Percentiles rank a stretch among this genome's conserved stretches.
Conservation (phyloP, 2,329 filamentous ascomycete genomes). For the Passalora sequoiae region DNA sequence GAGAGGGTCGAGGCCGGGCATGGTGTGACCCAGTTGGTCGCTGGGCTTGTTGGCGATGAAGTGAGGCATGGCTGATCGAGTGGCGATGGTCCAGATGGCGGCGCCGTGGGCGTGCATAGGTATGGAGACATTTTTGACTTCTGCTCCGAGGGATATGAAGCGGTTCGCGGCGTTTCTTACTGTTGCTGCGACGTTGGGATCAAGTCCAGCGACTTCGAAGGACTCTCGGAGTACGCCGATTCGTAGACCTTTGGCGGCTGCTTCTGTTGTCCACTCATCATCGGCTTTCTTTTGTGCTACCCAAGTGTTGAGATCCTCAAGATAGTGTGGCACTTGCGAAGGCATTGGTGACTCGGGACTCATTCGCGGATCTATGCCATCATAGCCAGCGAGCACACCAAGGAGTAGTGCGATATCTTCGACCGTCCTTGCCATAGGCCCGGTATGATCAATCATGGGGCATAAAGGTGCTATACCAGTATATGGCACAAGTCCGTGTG, state of each 20-base stretch:
- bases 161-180: conserved; percentile 37
- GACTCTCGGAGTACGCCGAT: conserved; percentile 47
- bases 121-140: conserved; percentile 43
- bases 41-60: conserved; percentile 30
- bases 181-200: conserved; percentile 35
- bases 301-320: conserved; percentile 27
- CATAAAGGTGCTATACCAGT: conserved; percentile 40
- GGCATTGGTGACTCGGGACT: conserved; percentile 38
- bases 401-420: conserved; percentile 40
- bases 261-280: conserved; percentile 28
- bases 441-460: conserved; percentile 44
- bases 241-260: conserved; percentile 39
- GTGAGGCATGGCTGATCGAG: conserved; percentile 30
- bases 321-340: conserved; percentile 36
- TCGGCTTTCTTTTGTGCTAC: conserved; percentile 22
- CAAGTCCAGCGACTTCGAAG: conserved; percentile 38
- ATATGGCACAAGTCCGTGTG: conserved; percentile 56
- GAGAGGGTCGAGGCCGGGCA: conserved; percentile 30
- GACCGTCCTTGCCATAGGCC: conserved; percentile 40
- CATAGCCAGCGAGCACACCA: conserved; percentile 41
- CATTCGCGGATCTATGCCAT: conserved; percentile 43
- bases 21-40: conserved; percentile 28
- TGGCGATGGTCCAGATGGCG: conserved; percentile 45
- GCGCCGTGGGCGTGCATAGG: conserved; percentile 46
- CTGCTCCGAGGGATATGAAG: conserved; percentile 41